A percentile compares a stretch with the other conserved stretches of the same genome.
Conservation (phyloP, 106 monocot genomes). For the Ottelia alismoides region DNA sequence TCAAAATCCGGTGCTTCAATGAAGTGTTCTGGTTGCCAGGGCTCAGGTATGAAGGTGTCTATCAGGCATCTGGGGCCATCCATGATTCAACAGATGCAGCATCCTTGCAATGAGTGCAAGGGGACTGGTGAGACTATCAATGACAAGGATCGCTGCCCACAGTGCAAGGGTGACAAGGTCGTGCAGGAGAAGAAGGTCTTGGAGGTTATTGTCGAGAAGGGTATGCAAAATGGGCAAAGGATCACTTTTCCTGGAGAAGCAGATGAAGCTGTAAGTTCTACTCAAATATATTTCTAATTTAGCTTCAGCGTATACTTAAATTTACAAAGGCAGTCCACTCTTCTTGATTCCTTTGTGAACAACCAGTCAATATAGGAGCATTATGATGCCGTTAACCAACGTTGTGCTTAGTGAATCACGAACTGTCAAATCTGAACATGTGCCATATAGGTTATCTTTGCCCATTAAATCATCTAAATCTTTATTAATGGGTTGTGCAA, state of each 20-base stretch:
- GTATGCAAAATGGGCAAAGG: constrained; percentile 84
- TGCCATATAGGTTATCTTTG: too few relatives aligned
- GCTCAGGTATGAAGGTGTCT: constrained; percentile 67
- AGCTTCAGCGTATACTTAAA: too few relatives aligned
- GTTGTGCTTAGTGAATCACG: background rate
- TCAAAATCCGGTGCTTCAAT: constrained; percentile 72
- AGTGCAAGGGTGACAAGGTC: constrained; percentile 87
- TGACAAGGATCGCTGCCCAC: constrained; percentile 67
- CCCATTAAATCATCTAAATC: too few relatives aligned
- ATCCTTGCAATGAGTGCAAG: constrained; percentile 83
- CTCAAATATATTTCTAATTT: too few relatives aligned
- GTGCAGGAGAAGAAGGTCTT: constrained; percentile 77
- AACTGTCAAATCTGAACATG: too few relatives aligned
- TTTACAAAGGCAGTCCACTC: too few relatives aligned
- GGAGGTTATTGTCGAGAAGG: constrained; percentile 76
- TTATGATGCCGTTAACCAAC: background rate
- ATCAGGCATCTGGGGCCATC: constrained; percentile 53
- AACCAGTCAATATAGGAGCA: too few relatives aligned
- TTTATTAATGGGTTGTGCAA: too few relatives aligned
- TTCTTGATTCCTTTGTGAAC: too few relatives aligned
- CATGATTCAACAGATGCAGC: constrained; percentile 87
- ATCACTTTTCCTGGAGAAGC: constrained; percentile 90
- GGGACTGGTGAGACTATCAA: constrained; percentile 66
- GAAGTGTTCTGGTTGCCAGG: constrained; percentile 53
- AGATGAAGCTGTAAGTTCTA: constrained; percentile 65